A percentile compares a stretch with the other conserved stretches of the same genome.
phyloP scores from a whole-genome alignment of 2,329 filamentous ascomycete species.

The Epichloe gansuensis region DNA sequence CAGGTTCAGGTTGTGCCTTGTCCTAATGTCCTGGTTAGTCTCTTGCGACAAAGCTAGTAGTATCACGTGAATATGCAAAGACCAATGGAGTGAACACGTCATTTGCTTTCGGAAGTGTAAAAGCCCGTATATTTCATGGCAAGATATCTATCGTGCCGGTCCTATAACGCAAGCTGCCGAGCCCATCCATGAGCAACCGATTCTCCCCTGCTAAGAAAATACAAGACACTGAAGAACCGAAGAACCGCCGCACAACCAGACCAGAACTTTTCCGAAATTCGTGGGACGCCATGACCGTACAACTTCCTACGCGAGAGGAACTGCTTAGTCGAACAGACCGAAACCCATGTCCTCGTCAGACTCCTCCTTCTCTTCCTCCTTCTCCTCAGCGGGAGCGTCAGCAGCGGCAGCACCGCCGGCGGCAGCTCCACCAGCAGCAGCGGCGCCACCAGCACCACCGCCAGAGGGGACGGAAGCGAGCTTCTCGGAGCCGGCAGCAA shows the following conservation, averaged over 20 bases:
- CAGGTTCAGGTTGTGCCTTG: too few species aligned
- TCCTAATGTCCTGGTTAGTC: too few species aligned
- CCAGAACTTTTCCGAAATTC: conserved; percentile 22
- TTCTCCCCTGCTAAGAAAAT: conserved; percentile 16
- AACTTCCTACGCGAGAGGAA: conserved; percentile 12
- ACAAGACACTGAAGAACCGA: conserved; percentile 17
- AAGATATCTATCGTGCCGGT: conserved; percentile 15
- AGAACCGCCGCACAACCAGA: conserved; percentile 20
- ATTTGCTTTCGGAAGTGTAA: conserved; percentile 12
- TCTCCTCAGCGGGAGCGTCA: conserved; percentile 39
- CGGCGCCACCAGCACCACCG: conserved; percentile 68
- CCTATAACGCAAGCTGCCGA: conserved; percentile 14
- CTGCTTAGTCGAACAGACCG: conserved; percentile 61
- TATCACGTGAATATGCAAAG: too few species aligned
- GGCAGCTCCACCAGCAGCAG: conserved; percentile 51
- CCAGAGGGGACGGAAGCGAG: conserved; percentile 95
- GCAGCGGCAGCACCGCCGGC: conserved; percentile 53
- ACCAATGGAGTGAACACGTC: not conserved
- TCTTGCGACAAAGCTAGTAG: too few species aligned
- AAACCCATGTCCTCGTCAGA: conserved; percentile 68
- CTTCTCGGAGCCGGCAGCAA: conserved; percentile 79
- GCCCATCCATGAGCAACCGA: conserved; percentile 18
- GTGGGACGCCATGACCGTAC: conserved; percentile 19
- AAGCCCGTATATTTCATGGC: conserved; percentile 18
- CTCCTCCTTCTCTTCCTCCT: conserved; percentile 75